These are phyloP conservation scores for Aegilops bicornis DNA, from an alignment of 176 grass and related monocot genomes.

Conservation along the genomic window DNA sequence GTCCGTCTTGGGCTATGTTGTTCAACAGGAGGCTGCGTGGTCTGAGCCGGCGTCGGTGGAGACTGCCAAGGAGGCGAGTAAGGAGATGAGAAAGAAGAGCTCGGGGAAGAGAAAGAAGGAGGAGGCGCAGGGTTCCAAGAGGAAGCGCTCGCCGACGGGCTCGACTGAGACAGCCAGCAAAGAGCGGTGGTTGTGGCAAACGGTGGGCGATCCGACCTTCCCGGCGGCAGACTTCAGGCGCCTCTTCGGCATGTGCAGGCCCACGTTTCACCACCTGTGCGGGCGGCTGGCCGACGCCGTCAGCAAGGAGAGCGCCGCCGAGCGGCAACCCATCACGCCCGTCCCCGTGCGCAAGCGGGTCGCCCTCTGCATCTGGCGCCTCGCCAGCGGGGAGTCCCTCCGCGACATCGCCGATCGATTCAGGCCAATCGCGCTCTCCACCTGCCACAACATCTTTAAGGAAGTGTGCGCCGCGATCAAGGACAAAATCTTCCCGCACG, in stretches of 20 bases:
- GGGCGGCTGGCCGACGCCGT: constrained; percentile 58
- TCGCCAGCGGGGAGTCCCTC: constrained; percentile 69
- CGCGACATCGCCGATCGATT: constrained; percentile 63
- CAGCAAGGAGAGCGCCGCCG: constrained; percentile 74
- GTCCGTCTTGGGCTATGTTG: too few relatives aligned
- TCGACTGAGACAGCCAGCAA: constrained; percentile 34
- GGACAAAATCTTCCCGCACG: constrained; percentile 57
- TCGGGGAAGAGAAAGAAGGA: not conserved
- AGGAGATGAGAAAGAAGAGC: too few relatives aligned
- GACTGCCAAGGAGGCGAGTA: too few relatives aligned
- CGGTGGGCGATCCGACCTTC: constrained; percentile 45
- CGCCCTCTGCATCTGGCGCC: constrained; percentile 79
- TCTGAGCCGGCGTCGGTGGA: too few relatives aligned
- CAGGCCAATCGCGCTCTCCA: constrained; percentile 70
- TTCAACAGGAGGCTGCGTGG: too few relatives aligned
- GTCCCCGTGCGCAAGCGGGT: constrained; percentile 77
- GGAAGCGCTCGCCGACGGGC: constrained; percentile 35
- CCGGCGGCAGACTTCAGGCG: constrained; percentile 66
- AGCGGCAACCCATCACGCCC: constrained; percentile 35
- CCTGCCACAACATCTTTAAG: constrained; percentile 79
- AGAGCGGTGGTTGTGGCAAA: constrained; percentile 60
- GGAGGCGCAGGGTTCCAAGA: not conserved
- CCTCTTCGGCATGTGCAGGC: constrained; percentile 71
- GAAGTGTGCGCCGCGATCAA: constrained; percentile 79
- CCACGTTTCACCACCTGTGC: constrained; percentile 72